Conservation (phyloP, 352 stramenopile genomes). For the Phytophthora crassamura region DNA sequence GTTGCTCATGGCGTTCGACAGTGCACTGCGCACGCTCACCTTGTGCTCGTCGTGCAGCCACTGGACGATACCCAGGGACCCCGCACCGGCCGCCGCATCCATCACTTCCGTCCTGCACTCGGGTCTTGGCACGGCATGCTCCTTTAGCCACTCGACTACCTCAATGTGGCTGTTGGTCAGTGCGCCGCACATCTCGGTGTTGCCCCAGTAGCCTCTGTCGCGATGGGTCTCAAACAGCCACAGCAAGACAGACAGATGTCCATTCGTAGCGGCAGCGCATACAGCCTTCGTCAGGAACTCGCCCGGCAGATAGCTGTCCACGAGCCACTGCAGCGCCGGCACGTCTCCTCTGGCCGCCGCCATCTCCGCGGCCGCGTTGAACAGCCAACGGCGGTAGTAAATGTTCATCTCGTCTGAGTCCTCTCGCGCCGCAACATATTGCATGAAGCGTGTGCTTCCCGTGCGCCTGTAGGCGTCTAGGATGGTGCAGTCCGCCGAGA, state of each 20-base stretch:
- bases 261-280: constrained; percentile 14
- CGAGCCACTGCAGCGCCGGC: constrained; percentile 16
- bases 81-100: constrained; percentile 21
- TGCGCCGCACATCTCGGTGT: constrained; percentile 28
- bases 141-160: constrained; percentile 24
- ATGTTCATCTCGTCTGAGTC: constrained; percentile 15
- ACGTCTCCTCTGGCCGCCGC: constrained; percentile 21
- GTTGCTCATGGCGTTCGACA: constrained; percentile 24
- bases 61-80: constrained; percentile 21
- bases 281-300: constrained; percentile 34
- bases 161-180: constrained; percentile 18
- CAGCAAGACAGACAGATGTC: constrained; percentile 29
- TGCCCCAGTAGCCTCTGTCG: constrained; percentile 29
- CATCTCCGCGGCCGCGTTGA: constrained; percentile 22
- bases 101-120: constrained; percentile 29
- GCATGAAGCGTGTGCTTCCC: constrained; percentile 9
- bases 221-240: constrained; percentile 28
- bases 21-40: constrained; percentile 1
- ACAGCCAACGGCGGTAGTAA: constrained; percentile 32
- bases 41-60: constrained; percentile 29
- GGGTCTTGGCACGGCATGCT: constrained; percentile 11
- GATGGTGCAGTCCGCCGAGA: constrained; percentile 24
- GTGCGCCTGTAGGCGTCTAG: constrained; percentile 19
- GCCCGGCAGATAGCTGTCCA: constrained; percentile 25
- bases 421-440: constrained; percentile 29